Evolutionary conservation across 306 rosid genomes (phyloP), one percentile per base, ranked within the genome.

Genomic region (Sindora glabra): DNA sequence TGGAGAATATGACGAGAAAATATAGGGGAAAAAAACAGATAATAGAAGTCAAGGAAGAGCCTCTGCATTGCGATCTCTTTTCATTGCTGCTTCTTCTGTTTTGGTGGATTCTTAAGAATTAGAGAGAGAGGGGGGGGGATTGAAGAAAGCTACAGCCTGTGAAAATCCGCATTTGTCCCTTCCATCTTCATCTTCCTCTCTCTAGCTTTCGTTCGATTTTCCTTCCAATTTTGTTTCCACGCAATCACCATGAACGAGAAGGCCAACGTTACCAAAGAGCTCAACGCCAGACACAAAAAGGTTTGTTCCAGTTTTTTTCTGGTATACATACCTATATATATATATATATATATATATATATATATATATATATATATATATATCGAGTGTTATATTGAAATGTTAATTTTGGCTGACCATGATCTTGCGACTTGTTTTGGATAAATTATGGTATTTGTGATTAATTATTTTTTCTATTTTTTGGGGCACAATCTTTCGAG

Each of bases 251-350:
- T 91, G 97, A 91, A 91, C 80, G 89, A 79, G 87, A 91, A 91
- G 75, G 97, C 97, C 73, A 85, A 66, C 81, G 97, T 91, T 52
- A 64, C 97, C 57, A 91, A 91, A 70, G 97, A 91, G 77, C 97
- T 91, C 71, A 94, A 94, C 89, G 97, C 95, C 75, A 84, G 49
- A 73, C 99, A 94, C 84, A 74, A 91, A 75, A 94, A 89, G 97
- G 99, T 92, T 15, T 6, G 10, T 36, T 18, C 8, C 37, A 10
- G 4, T 4, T 55, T 50, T 17, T 17, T 0, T 27, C 2, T n/a
- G 6, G 16, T 6, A 8, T 26, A 5, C n/a, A n/a, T n/a, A n/a
- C n/a, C n/a, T n/a, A n/a, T n/a, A n/a, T n/a, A n/a, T n/a, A n/a
- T n/a, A n/a, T n/a, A n/a, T n/a, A n/a, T n/a, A n/a, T n/a, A n/a